Conservation (phyloP, 2,329 filamentous ascomycete genomes). For the Sphaerulina musiva region DNA sequence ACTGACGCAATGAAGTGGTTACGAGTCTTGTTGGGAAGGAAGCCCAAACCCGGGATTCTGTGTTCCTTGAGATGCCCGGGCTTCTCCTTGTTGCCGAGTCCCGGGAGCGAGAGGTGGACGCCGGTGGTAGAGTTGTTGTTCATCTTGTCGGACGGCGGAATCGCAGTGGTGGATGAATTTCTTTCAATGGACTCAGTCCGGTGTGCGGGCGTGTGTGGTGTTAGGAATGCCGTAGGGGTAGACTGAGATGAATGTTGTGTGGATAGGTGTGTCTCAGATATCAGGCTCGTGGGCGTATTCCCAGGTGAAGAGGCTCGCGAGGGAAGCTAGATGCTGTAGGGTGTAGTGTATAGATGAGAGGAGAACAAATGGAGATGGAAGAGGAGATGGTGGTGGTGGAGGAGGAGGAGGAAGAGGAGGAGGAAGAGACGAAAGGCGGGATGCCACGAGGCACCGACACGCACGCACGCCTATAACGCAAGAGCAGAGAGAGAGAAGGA, state of each 20-base stretch:
- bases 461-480: conserved; percentile 11
- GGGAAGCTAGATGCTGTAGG: neutral
- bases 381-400: conserved; percentile 1
- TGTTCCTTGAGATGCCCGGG: conserved; percentile 29
- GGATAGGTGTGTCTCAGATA: neutral
- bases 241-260: neutral
- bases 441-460: conserved; percentile 2
- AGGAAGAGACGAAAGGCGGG: neutral
- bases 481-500: conserved; percentile 6
- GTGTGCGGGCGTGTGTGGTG: neutral
- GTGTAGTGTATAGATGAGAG: neutral
- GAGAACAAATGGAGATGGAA: neutral
- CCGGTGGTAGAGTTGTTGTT: conserved; percentile 35
- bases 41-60: conserved; percentile 35
- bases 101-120: conserved; percentile 27
- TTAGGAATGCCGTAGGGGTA: conserved; percentile 7
- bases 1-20: conserved; percentile 39
- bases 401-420: conserved; percentile 6
- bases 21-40: conserved; percentile 39
- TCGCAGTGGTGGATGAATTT: conserved; percentile 3
- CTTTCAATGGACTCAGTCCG: neutral
- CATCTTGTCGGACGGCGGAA: conserved; percentile 29
- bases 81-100: conserved; percentile 10
- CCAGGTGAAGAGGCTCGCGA: neutral
- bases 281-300: neutral